phyloP scores from a whole-genome alignment of 2,329 filamentous ascomycete species.

The Beauveria asiatica region DNA sequence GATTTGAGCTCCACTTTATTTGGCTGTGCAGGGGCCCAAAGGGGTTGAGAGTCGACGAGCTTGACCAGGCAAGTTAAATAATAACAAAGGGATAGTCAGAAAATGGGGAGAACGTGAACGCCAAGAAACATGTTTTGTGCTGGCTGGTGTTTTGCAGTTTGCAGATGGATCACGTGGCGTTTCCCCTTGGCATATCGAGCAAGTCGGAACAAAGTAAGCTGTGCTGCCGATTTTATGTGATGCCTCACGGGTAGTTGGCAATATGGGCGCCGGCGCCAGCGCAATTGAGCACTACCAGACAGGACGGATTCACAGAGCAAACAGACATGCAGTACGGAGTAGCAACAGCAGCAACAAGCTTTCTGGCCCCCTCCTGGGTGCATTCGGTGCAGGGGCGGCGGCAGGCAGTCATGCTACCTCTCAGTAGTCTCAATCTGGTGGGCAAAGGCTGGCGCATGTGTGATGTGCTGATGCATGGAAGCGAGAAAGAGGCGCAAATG shows the following conservation, averaged over 20 bases:
- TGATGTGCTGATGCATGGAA: neutral
- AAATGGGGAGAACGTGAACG: neutral
- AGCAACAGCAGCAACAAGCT: constrained; percentile 1
- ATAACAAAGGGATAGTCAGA: neutral
- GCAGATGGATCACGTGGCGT: neutral
- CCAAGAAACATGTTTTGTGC: neutral
- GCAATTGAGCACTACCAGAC: neutral
- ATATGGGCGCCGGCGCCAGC: neutral
- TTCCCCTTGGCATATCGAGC: neutral
- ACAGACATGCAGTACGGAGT: neutral
- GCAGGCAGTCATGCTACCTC: neutral
- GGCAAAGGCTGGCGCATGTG: neutral
- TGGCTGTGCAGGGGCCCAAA: neutral
- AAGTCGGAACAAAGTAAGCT: neutral
- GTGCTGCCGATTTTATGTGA: neutral
- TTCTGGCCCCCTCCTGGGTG: neutral
- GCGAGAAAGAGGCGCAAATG: neutral
- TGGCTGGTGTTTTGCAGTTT: neutral
- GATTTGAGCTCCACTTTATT: neutral
- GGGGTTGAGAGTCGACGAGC: neutral
- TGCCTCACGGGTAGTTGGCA: neutral
- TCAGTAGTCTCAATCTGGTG: neutral
- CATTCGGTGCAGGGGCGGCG: neutral
- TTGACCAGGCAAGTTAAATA: neutral
- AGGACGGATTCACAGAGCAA: neutral